Percentiles rank a stretch among this genome's conserved stretches.
Conservation (phyloP, 805 yeast species). For the Priceomyces haplophilus region DNA sequence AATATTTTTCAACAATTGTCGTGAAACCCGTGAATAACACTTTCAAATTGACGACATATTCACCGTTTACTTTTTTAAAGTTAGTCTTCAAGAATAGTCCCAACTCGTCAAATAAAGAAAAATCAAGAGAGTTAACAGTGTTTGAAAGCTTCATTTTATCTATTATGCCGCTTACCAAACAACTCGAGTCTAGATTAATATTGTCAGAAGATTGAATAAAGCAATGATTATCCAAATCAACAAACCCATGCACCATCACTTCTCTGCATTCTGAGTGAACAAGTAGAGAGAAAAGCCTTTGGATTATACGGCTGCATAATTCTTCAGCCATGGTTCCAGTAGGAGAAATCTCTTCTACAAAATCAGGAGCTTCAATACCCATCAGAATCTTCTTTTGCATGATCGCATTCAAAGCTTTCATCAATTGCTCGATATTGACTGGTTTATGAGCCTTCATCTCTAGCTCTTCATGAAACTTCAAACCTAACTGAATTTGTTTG, state of each 20-base stretch:
- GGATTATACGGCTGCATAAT: constrained; percentile 43
- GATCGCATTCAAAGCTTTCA: constrained; percentile 7
- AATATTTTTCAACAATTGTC: constrained; percentile 13
- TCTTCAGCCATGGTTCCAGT: constrained; percentile 22
- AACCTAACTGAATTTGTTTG: constrained; percentile 46
- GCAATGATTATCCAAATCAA: constrained; percentile 27
- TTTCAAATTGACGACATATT: constrained; percentile 23
- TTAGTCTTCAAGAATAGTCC: constrained; percentile 14
- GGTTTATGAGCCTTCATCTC: constrained; percentile 48
- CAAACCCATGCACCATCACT: constrained; percentile 51
- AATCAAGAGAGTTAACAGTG: constrained; percentile 11
- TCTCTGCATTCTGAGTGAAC: constrained; percentile 58
- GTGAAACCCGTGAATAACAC: constrained; percentile 16
- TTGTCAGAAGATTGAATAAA: constrained; percentile 11
- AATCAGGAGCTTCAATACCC: constrained; percentile 1
- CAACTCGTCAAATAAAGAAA: constrained; percentile 23
- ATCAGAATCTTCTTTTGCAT: constrained; percentile 4
- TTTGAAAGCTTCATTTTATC: constrained; percentile 43
- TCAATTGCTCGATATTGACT: constrained; percentile 16
- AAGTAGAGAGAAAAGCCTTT: constrained; percentile 40
- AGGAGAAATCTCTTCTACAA: not conserved
- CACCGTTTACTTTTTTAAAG: constrained; percentile 16
- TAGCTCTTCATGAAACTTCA: constrained; percentile 42
- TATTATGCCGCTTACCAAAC: constrained; percentile 62
- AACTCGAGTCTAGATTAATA: constrained; percentile 6